Conservation (phyloP, 306 rosid species). For the Leucaena leucocephala region DNA sequence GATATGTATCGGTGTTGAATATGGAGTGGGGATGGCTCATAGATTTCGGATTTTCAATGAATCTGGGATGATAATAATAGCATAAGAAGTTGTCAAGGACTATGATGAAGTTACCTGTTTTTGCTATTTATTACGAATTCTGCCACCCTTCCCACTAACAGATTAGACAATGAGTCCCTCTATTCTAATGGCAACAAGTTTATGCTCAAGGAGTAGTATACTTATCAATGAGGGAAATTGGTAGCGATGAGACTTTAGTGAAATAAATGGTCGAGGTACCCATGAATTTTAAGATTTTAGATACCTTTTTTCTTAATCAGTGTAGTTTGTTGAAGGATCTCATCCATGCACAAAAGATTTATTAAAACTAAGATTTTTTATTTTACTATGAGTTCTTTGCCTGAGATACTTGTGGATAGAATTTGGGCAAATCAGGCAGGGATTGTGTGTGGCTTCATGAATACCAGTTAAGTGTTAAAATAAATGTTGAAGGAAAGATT, state of each 20-base stretch:
- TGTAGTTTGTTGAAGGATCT: not conserved
- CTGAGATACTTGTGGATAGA: not conserved
- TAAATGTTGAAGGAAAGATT: not conserved
- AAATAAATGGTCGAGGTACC: not conserved
- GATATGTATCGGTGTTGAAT: not conserved
- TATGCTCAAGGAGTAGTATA: not conserved
- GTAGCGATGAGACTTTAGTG: not conserved
- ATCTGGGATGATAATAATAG: not conserved
- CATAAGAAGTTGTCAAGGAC: not conserved
- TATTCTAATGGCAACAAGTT: not conserved
- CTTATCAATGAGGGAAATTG: not conserved
- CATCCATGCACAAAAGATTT: not conserved
- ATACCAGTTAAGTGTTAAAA: not conserved
- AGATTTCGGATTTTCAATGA: not conserved
- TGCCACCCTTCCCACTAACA: not conserved
- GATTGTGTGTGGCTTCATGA: not conserved
- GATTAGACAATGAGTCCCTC: not conserved
- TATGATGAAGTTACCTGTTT: not conserved
- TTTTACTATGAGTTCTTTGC: not conserved
- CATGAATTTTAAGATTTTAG: not conserved
- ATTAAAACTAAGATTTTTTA: too few relatives aligned
- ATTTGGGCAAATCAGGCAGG: not conserved
- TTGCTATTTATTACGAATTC: not conserved
- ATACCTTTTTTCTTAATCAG: not conserved
- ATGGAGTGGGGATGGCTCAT: conserved; percentile 7